Percentiles rank a stretch among this genome's conserved stretches.
phyloP scores from a whole-genome alignment of 1,284 basidiomycete genomes.

The Heimioporus retisporus region DNA sequence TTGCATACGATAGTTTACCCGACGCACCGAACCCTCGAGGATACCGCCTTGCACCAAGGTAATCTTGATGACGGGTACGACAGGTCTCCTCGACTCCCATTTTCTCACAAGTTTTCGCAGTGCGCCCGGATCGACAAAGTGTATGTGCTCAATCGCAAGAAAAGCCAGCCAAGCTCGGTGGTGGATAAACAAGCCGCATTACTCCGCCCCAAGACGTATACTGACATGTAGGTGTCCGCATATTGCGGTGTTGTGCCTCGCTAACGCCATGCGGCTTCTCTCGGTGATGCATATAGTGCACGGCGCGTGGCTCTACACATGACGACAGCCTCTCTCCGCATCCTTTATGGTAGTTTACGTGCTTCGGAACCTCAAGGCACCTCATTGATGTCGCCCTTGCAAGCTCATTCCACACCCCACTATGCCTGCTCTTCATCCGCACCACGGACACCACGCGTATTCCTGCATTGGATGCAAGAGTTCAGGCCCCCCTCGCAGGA shows the following conservation, averaged over 20 bases:
- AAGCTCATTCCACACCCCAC: conserved; percentile 27
- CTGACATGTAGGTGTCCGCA: not conserved
- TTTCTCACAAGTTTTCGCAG: conserved; percentile 25
- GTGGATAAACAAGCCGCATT: conserved; percentile 31
- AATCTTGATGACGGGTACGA: conserved; percentile 42
- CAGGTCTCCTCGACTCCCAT: conserved; percentile 36
- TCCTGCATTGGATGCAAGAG: not conserved
- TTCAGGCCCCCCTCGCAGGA: conserved; percentile 1
- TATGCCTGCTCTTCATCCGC: conserved; percentile 47
- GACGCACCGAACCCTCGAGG: conserved; percentile 14
- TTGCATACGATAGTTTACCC: conserved; percentile 16
- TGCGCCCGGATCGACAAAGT: conserved; percentile 12
- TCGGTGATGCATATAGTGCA: conserved; percentile 38
- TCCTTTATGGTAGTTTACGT: conserved; percentile 1
- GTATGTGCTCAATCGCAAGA: conserved; percentile 31
- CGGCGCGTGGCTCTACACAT: conserved; percentile 24
- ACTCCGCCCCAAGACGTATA: conserved; percentile 20
- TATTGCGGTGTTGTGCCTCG: not conserved
- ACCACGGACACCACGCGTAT: conserved; percentile 31
- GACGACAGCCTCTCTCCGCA: not conserved
- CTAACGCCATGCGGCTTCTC: conserved; percentile 18
- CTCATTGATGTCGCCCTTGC: conserved; percentile 53
- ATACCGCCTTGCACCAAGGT: conserved; percentile 15
- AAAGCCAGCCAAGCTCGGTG: conserved; percentile 13
- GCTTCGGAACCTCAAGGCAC: conserved; percentile 42